Base-by-base conservation (phyloP, 495 filamentous ascomycete genomes). In the Aspergillus bridgeri region DNA sequence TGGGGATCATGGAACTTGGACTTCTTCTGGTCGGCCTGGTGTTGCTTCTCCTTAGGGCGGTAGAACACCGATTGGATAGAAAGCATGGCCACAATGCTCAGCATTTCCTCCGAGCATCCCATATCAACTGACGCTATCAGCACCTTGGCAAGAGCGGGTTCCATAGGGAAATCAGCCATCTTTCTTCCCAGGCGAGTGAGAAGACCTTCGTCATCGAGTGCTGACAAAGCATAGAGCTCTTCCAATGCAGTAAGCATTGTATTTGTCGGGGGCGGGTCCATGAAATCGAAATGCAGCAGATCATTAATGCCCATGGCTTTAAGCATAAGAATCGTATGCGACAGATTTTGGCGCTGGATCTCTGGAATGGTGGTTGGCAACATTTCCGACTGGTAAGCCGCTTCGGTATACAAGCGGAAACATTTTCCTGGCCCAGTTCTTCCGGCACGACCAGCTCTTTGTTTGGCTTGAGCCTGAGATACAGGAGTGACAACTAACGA, bases 231-330 rank as follows among this genome's bases (percentile, higher is more conserved):
- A 66, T 98, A 98, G 1, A 98, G 79, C 69, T 97, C 94, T 73
- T 98, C 94, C 13, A 98, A 78, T 2, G 94, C 94, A 53, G 91
- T 95, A 54, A 98, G 83, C 92, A 96, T 98, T 27, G 94, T 97
- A 63, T 96, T 97, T 6, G 92, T 93, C 1, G 95, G 94, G 2
- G 94, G 94, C 2, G 93, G 91, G 64, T 98, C 95, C 92, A 99
- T 97, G 65, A 98, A 99, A 69, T 97, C 93, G 64, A 99, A 99
- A 60, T 96, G 91, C 11, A 99, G 83, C 3, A 99, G 79, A 65
- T 99, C 94, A 63, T 98, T 97, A 68, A 99, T 98, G 3, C 94
- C 94, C 93, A 98, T 98, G 2, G 94, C 94, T 71, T 99, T 99
- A 27, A 99, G 81, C 92, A 98, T 96, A 24, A 99, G 84, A 71